A percentile compares a stretch with the other conserved stretches of the same genome.
Evolutionary conservation across 2,329 filamentous ascomycete genomes (phyloP).

Genomic region (Colletotrichum filicis): DNA sequence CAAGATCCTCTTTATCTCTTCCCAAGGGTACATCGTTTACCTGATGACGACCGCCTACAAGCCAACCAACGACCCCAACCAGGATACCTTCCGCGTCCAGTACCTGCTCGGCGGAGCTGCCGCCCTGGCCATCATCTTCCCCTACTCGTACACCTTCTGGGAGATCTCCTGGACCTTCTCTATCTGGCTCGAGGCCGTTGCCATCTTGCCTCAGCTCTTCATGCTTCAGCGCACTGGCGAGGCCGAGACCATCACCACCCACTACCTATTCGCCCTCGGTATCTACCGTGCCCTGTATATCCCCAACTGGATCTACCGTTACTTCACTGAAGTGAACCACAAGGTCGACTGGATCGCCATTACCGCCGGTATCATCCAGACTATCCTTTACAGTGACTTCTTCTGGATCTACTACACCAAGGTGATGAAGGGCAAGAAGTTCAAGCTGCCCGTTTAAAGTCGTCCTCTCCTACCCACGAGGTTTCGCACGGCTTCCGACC

Average conservation of each 20-base stretch:
- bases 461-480: not conserved
- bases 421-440: conserved; percentile 89
- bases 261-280: conserved; percentile 95
- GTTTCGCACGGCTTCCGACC: not conserved
- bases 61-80: conserved; percentile 95
- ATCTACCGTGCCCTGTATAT: conserved; percentile 95
- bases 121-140: conserved; percentile 82
- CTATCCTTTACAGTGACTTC: conserved; percentile 96
- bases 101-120: conserved; percentile 88
- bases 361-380: conserved; percentile 90
- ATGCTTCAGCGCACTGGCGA: conserved; percentile 98
- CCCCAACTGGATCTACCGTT: conserved; percentile 97
- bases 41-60: conserved; percentile 98
- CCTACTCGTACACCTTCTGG: conserved; percentile 82
- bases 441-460: conserved; percentile 81
- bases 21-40: conserved; percentile 94
- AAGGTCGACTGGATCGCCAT: conserved; percentile 88
- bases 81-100: conserved; percentile 97
- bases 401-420: conserved; percentile 99
- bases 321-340: conserved; percentile 78
- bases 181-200: conserved; percentile 97
- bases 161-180: conserved; percentile 98
- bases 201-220: conserved; percentile 96
- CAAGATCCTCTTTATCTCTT: conserved; percentile 93
- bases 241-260: conserved; percentile 98